Evolutionary conservation across 352 stramenopile genomes (phyloP).

Genomic region (Phytophthora foliorum): DNA sequence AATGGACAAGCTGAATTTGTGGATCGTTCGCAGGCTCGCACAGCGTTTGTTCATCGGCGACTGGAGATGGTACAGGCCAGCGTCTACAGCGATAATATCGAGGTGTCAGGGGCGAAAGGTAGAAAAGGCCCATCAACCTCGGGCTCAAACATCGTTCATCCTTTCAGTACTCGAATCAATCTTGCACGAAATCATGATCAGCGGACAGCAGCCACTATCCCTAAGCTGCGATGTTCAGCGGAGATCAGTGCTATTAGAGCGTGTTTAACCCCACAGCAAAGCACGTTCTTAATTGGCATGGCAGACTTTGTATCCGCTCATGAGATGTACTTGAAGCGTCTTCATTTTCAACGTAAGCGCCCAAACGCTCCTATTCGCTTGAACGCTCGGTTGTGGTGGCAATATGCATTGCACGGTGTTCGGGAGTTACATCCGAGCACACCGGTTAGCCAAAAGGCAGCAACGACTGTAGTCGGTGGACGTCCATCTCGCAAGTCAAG

Average conservation of each 20-base stretch:
- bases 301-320: constrained; percentile 84
- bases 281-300: constrained; percentile 82
- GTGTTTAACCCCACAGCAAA: constrained; percentile 74
- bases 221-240: constrained; percentile 71
- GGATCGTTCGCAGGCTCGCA: constrained; percentile 78
- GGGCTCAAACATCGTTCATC: constrained; percentile 73
- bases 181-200: constrained; percentile 86
- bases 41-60: constrained; percentile 83
- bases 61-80: constrained; percentile 68
- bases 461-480: neutral
- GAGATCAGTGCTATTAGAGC: constrained; percentile 77
- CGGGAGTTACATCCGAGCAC: constrained; percentile 58
- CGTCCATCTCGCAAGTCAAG: constrained; percentile 15
- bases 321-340: constrained; percentile 85
- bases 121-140: constrained; percentile 22
- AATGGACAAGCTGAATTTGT: constrained; percentile 86
- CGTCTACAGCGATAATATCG: constrained; percentile 73
- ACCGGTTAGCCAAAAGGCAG: constrained; percentile 13
- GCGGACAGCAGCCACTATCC: constrained; percentile 70
- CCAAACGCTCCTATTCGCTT: constrained; percentile 57
- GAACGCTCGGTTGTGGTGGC: constrained; percentile 75
- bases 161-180: constrained; percentile 81
- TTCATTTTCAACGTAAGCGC: constrained; percentile 78
- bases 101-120: constrained; percentile 11
- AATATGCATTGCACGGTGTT: constrained; percentile 79